Conservation (phyloP, 2,329 filamentous ascomycete genomes). For the Fusarium cicatricum region DNA sequence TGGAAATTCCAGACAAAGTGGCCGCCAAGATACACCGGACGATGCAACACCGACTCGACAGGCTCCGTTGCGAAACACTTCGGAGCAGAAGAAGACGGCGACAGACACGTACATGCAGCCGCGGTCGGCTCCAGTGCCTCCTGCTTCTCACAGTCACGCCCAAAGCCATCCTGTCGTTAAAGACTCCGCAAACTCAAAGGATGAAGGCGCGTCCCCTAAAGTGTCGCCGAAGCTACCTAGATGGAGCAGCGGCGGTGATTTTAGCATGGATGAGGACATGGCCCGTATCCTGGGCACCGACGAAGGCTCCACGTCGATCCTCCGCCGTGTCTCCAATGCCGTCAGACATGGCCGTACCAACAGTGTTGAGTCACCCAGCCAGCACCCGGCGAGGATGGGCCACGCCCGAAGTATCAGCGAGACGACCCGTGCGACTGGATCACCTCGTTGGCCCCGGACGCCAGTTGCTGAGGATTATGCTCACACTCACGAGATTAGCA, state of each 20-base stretch:
- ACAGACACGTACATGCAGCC: slow-evolving; percentile 66
- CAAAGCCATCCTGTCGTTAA: slow-evolving; percentile 51
- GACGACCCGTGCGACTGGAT: slow-evolving; percentile 69
- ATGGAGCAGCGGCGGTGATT: slow-evolving; percentile 83
- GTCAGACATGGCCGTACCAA: slow-evolving; percentile 92
- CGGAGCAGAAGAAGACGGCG: slow-evolving; percentile 35
- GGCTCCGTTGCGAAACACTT: slow-evolving; percentile 31
- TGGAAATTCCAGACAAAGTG: slow-evolving; percentile 37
- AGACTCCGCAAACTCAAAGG: slow-evolving; percentile 57
- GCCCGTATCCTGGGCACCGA: slow-evolving; percentile 84
- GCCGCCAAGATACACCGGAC: slow-evolving; percentile 36
- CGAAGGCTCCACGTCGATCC: slow-evolving; percentile 78
- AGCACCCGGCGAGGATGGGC: slow-evolving; percentile 52
- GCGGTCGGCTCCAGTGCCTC: slow-evolving; percentile 63
- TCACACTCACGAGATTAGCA: slow-evolving; percentile 70
- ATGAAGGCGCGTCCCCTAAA: slow-evolving; percentile 54
- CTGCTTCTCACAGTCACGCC: slow-evolving; percentile 36
- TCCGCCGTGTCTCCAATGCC: slow-evolving; percentile 90
- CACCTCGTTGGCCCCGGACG: slow-evolving; percentile 75
- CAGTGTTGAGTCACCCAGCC: slow-evolving; percentile 69
- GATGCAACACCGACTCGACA: slow-evolving; percentile 34
- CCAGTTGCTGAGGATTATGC: slow-evolving; percentile 65
- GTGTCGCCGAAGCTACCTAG: slow-evolving; percentile 73
- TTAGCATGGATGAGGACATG: slow-evolving; percentile 96
- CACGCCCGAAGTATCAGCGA: slow-evolving; percentile 72